Base-by-base conservation (phyloP, 306 rosid species). In the Prunus fruticosa region DNA sequence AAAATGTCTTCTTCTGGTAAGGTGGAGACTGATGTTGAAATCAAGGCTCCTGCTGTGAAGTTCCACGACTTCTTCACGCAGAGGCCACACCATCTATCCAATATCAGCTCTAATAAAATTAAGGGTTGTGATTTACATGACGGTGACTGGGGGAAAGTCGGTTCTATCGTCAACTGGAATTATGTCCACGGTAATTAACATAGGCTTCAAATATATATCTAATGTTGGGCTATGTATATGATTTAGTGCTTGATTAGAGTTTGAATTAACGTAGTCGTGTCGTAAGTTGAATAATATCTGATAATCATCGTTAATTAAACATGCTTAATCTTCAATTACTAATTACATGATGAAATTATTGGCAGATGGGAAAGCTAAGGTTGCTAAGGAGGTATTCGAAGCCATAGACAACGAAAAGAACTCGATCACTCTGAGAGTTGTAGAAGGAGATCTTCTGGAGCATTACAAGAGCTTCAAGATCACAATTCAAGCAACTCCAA, bases 341-440 rank as follows among this genome's bases (percentile, higher is more conserved):
- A 53, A 54, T 18, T 20, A 10, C 23, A 58, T 57, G 8, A 30
- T 22, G 28, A 57, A 20, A 7, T 19, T 10, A 23, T 22, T 28
- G 12, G 58, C 56, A 85, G 87, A 78, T 62, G 91, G 89, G 19
- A 69, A 87, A 28, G 22, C 70, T 0, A 49, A 76, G 11, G 87
- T 83, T 7, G 73, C 60, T 6, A 87, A 83, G 82, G 80, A 87
- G 63, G 0, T 69, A 38, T 9, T 85, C 8, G 87, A 83, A 72
- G 77, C 75, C 62, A 32, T 83, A 45, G 88, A 87, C 50, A 78
- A 11, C 10, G 63, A 77, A 57, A 83, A 85, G 20, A 75, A 85
- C 1, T 64, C 68, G 15, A 3, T 78, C 14, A 72, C 64, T 8
- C 73, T 78, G 69, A 84, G 73, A 62, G 81, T 78, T 20, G 5